Conservation (phyloP, 768 basidiomycete genomes). For the Psilocybe azurescens region DNA sequence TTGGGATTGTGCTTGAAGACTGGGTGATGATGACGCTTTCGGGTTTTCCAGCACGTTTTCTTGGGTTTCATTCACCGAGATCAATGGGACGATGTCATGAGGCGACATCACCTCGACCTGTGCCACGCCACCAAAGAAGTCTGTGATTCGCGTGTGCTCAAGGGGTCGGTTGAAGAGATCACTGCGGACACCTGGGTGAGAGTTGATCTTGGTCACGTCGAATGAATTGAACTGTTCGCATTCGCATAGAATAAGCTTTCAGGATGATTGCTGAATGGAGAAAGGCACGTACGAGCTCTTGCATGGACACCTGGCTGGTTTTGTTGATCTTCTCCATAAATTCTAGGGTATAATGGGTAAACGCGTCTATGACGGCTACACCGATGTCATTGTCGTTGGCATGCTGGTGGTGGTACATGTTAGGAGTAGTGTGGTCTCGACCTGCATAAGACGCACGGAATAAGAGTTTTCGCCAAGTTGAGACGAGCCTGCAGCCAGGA, state of each 20-base stretch:
- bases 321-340: conserved; percentile 95
- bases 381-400: conserved; percentile 95
- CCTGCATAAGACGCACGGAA: conserved; percentile 60
- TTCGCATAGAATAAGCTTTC: not conserved
- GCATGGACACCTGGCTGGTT: conserved; percentile 79
- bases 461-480: conserved; percentile 89
- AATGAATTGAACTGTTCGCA: conserved; percentile 80
- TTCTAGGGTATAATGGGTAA: conserved; percentile 89
- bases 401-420: conserved; percentile 54
- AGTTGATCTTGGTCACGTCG: conserved; percentile 74
- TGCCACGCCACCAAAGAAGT: conserved; percentile 90
- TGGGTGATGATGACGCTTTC: conserved; percentile 5
- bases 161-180: conserved; percentile 78
- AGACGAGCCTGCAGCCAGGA: conserved; percentile 90
- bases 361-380: conserved; percentile 94
- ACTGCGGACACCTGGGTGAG: conserved; percentile 87
- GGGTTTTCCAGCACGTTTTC: conserved; percentile 4
- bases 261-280: not conserved
- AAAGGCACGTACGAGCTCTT: conserved; percentile 72
- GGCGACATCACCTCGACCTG: conserved; percentile 68
- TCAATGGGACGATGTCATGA: conserved; percentile 8
- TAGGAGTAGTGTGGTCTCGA: not conserved
- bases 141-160: conserved; percentile 69
- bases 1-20: not conserved
- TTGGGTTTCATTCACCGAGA: not conserved